Base-by-base conservation (phyloP, 1,284 basidiomycete species). In the Sporisorium reilianum region DNA sequence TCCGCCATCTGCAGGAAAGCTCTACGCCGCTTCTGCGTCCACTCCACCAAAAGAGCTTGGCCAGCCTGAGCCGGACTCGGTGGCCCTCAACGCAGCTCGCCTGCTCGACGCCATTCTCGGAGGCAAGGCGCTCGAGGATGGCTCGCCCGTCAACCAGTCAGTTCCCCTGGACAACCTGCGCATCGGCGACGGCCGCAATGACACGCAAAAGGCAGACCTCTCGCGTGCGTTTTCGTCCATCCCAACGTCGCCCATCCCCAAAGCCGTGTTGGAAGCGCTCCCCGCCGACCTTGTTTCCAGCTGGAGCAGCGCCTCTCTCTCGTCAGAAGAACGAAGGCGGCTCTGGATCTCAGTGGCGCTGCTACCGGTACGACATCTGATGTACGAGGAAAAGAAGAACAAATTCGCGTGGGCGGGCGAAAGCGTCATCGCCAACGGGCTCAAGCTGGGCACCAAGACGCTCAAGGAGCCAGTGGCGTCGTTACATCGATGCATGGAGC, bases 401-500 rank as follows among this genome's bases (percentile, higher is more conserved):
- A 79, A 79, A 48, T 50, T 56, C 23, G 58, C 53, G 3, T 80
- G 77, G 83, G 75, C 80, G 2, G 79, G 74, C n/a, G 78, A 75
- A 26, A 55, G 46, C 25, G 75, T 79, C 16, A 63, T 83, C 9
- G 48, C 69, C 14, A 62, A 59, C n/a, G 83, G 82, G 2, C 80
- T 84, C 54, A 84, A 84, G 51, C 62, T 84, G 20, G 82, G 80
- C 28, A 71, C 68, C 10, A 69, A 67, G 38, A 75, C 61, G 26
- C 67, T 81, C n/a, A 81, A 78, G 34, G 77, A 81, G 12, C 82
- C 82, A 0, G 65, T 80, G 3, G 40, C 52, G 1, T 48, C 57
- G 12, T 50, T 82, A 12, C 48, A 66, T 45, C 48, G 56, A 14
- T 65, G 68, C 23, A 53, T 65, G 55, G 76, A 67, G 23, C 30